Percentiles rank a stretch among this genome's conserved stretches.
phyloP scores from a whole-genome alignment of 1,139 yeast genomes.

The Diutina siamensis region DNA sequence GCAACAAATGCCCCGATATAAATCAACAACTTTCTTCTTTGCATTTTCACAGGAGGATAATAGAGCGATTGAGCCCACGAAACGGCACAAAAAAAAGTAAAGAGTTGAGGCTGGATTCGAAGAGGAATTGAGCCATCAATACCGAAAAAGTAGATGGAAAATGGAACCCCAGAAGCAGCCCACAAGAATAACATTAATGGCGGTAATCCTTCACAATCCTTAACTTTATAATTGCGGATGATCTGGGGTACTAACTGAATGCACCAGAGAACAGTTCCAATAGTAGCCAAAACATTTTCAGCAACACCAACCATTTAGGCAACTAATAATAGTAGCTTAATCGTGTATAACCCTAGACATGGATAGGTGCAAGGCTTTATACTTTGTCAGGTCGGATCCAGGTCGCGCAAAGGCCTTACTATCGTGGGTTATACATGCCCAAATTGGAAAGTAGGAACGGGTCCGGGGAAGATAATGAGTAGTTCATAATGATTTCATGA shows the following conservation, averaged over 20 bases:
- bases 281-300: constrained; percentile 73
- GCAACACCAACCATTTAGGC: constrained; percentile 27
- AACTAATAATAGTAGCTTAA: too few relatives aligned
- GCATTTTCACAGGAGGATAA: constrained; percentile 58
- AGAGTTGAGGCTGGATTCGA: constrained; percentile 78
- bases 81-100: constrained; percentile 57
- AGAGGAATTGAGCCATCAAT: constrained; percentile 66
- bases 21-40: constrained; percentile 24
- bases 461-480: too few relatives aligned
- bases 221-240: constrained; percentile 54
- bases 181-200: constrained; percentile 76
- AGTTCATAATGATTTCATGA: too few relatives aligned
- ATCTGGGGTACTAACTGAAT: constrained; percentile 83
- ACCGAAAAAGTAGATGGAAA: constrained; percentile 67
- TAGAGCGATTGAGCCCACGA: constrained; percentile 66
- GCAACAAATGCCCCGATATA: constrained; percentile 27
- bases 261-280: constrained; percentile 89
- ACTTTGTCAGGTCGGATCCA: too few relatives aligned
- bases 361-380: too few relatives aligned
- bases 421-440: background rate
- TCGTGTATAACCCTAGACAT: too few relatives aligned
- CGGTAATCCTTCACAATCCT: constrained; percentile 78
- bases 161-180: constrained; percentile 77
- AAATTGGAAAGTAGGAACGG: background rate
- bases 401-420: background rate